Evolutionary conservation across 495 filamentous ascomycete species (phyloP), one percentile per base, ranked within the genome.

Genomic region (Talaromyces stipitatus): DNA sequence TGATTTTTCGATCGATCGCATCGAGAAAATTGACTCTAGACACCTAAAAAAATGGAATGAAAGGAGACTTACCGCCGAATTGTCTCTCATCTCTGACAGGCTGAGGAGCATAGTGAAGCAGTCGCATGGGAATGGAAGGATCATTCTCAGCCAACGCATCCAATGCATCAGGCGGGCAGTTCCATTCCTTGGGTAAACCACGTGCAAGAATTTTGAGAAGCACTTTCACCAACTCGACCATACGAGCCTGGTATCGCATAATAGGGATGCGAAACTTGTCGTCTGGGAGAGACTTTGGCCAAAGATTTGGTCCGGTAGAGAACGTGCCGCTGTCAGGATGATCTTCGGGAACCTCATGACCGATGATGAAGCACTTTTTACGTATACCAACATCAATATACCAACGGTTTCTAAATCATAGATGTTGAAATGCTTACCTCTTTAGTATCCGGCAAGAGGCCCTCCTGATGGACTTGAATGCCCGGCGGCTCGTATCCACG

Each of bases 401-500:
- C n/a, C n/a, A n/a, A n/a, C n/a, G n/a, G n/a, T n/a, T n/a, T 11
- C 30, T 32, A 10, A 2, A 32, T 32, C 3, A 32, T 4, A 10
- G 30, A 32, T 9, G 28, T 29, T 29, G 9, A 29, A 9, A 29
- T 29, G 28, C 28, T 2, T 32, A 32, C 30, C 12, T 32, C 30
- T 32, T 32, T 32, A 2, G 18, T 2, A 46, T 46, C 41, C n/a
- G 41, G 30, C 30, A 32, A 32, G 8, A 11, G 8, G 9, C 12
- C 12, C 2, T 7, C 18, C 22, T 46, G 11, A 9, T 16, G 18
- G 8, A 9, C 11, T 24, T 46, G 41, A 9, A 9, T n/a, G 2
- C 18, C 11, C n/a, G 18, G 18, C 5, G 57, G 48, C 41, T 59
- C 60, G 8, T 62, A 62, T 23, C 60, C 60, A 12, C 60, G 41